Evolutionary conservation across 805 yeast genomes (phyloP), one percentile per base, ranked within the genome.

Genomic region (Spathaspora passalidarum): DNA sequence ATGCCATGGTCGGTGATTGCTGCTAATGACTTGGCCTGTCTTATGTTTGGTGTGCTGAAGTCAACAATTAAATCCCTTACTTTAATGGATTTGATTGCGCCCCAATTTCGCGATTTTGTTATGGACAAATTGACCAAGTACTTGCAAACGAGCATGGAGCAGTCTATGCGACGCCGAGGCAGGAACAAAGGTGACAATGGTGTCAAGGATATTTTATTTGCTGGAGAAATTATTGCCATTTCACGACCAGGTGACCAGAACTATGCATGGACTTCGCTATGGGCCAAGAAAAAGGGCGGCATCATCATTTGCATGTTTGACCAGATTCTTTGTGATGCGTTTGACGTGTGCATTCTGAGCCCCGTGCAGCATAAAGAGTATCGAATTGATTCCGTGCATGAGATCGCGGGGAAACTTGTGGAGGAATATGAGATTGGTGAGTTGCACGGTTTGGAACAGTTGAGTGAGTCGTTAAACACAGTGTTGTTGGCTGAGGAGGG

Each of bases 21-120:
- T 5, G 89, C 95, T 13, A 91, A 92, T 60, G 97, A 91, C 64
- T 71, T 90, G 52, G 96, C 96, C 0, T 87, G 96, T 58, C 72
- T 89, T 48, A 81, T 88, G 69, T 87, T 91, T 65, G 97, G 97
- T 14, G 80, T 87, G 3, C 81, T 88, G 39, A 80, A 82, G 56
- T 73, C 71, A 32, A 82, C 82, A 22, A 69, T 89, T 29, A 75
- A 77, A 32, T 73, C 83, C 14, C 63, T 84, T 42, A 80, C 88
- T 0, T 70, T 91, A 29, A 72, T 88, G 69, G 96, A 87, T 62
- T 73, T 89, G 52, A 81, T 86, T 29, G 88, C 90, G 10, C 83
- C 88, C 0, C 87, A 88, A 56, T 84, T 88, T 39, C 73, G 90
- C 56, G 78, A 78, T 54, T 81, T 86, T 55, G 91, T 86, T 3